phyloP scores from a whole-genome alignment of 495 filamentous ascomycete genomes.

The Aspergillus hancockii region DNA sequence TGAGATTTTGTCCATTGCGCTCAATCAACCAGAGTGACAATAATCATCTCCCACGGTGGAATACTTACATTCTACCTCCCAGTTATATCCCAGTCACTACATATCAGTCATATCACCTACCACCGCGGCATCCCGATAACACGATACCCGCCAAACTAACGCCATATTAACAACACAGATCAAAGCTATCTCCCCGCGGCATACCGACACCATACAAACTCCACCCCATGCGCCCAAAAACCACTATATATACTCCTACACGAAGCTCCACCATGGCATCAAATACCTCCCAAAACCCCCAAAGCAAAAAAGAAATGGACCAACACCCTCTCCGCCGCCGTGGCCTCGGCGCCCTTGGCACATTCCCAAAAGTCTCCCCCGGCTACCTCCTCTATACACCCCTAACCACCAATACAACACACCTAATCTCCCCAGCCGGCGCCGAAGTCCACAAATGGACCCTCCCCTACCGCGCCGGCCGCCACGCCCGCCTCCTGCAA shows the following conservation, averaged over 20 bases:
- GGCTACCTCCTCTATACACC: slow-evolving; percentile 48
- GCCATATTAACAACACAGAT: slow-evolving; percentile 18
- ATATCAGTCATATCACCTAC: slow-evolving; percentile 33
- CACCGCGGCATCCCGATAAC: slow-evolving; percentile 14
- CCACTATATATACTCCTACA: background rate
- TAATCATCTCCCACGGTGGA: background rate
- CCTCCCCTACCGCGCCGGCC: slow-evolving; percentile 41
- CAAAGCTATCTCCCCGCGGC: slow-evolving; percentile 25
- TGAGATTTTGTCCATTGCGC: background rate
- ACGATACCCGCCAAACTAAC: slow-evolving; percentile 25
- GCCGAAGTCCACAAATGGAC: slow-evolving; percentile 47
- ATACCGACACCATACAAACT: slow-evolving; percentile 21
- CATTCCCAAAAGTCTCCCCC: slow-evolving; percentile 38
- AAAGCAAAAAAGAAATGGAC: slow-evolving; percentile 28
- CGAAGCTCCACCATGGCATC: background rate
- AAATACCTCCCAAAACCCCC: background rate
- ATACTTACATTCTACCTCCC: background rate
- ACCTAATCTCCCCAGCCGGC: slow-evolving; percentile 42
- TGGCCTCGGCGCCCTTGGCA: slow-evolving; percentile 43
- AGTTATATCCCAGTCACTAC: slow-evolving; percentile 20
- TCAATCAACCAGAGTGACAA: background rate
- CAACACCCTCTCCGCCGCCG: slow-evolving; percentile 46
- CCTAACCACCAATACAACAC: slow-evolving; percentile 41
- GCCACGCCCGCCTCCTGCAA: slow-evolving; percentile 44
- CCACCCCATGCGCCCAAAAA: background rate